Base-by-base conservation (phyloP, 352 stramenopile genomes). In the Pythium brachiatum region DNA sequence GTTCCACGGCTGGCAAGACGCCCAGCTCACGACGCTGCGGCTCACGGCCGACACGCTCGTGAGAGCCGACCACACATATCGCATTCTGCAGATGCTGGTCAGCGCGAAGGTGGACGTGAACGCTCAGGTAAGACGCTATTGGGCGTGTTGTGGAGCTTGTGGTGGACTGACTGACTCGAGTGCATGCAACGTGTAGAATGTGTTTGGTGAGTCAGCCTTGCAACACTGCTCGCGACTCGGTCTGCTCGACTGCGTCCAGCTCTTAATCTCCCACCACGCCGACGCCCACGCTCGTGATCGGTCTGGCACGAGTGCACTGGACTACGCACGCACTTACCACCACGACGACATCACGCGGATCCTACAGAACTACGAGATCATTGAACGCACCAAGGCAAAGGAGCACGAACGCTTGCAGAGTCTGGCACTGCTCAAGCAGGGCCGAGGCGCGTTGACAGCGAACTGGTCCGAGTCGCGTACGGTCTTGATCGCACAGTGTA, bases 391-490 rank as follows among this genome's bases (percentile, higher is more conserved):
- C 0, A 73, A 62, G 36, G 25, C 31, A 7, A 65, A 51, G 48
- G 79, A 89, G 48, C 60, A 43, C 20, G 68, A 74, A 21, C 56
- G 71, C n/a, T 53, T 59, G 4, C 36, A 72, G 4, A 64, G 41
- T 26, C 58, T 53, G 16, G 51, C 47, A 21, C 29, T 87, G 41
- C 63, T 91, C 18, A 70, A 68, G 18, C 63, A 72, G 47, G 71
- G 73, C 5, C 72, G 76, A 52, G 81, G 81, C 12, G 58, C 66
- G 6, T 60, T 91, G 46, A 69, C 76, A 16, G 57, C 74, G 16
- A 76, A 64, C 31, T 89, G 74, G 78, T 88, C 79, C 9, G 66
- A 78, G 64, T 74, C 74, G 15, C 70, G 79, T 91, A 78, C 20
- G 67, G 59, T n/a, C n/a, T n/a, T n/a, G n/a, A n/a, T n/a, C n/a